phyloP scores from a whole-genome alignment of 495 filamentous ascomycete genomes.

The Hypoxylon cercidicola region DNA sequence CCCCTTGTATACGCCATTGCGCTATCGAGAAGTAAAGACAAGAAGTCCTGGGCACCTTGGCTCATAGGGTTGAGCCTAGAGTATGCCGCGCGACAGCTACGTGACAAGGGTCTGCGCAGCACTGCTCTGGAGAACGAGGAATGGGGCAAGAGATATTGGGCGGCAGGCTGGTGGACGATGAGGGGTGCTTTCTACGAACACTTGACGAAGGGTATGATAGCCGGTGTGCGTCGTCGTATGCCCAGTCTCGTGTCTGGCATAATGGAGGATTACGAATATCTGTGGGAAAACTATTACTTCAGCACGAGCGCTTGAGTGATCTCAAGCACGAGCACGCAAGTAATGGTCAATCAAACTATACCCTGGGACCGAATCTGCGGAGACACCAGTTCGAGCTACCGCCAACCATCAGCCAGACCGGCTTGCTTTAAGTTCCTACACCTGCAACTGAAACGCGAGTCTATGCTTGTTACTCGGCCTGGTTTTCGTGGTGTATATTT shows the following conservation, averaged over 20 bases:
- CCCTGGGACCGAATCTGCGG: too few relatives aligned
- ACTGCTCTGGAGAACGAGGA: conserved; percentile 91
- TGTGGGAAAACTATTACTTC: conserved; percentile 99
- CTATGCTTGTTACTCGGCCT: too few relatives aligned
- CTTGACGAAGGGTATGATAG: conserved; percentile 81
- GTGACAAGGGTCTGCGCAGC: conserved; percentile 77
- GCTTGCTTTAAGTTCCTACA: too few relatives aligned
- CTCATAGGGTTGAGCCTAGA: conserved; percentile 87
- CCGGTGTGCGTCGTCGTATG: conserved; percentile 76
- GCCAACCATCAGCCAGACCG: too few relatives aligned
- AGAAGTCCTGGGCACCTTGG: conserved; percentile 89
- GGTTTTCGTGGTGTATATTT: too few relatives aligned
- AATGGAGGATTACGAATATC: conserved; percentile 93
- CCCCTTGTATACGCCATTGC: conserved; percentile 90
- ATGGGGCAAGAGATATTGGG: conserved; percentile 84
- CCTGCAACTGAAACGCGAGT: too few relatives aligned
- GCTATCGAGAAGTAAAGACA: conserved; percentile 71
- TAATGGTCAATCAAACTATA: too few relatives aligned
- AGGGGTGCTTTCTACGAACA: conserved; percentile 96
- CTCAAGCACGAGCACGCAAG: not conserved
- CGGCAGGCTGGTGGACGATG: conserved; percentile 94
- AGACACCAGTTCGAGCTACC: too few relatives aligned
- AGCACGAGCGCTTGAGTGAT: conserved; percentile 56
- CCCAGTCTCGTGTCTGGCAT: conserved; percentile 83
- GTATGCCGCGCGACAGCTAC: conserved; percentile 82